Percentiles rank a stretch among this genome's conserved stretches.
Evolutionary conservation across 768 basidiomycete species (phyloP).

Genomic region (Boletus speciosus): DNA sequence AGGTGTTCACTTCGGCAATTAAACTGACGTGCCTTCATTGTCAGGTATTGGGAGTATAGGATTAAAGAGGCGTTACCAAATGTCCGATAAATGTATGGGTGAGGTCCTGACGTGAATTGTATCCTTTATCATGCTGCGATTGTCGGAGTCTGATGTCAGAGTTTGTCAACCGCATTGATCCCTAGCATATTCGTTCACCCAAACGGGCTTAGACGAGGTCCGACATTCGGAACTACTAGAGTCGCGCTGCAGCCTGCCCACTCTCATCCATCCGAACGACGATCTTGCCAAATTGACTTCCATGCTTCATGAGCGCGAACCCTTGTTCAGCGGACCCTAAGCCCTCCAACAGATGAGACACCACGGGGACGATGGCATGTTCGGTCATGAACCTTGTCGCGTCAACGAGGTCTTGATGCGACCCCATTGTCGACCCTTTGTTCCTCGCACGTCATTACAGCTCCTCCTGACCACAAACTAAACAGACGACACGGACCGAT

Average conservation of each 20-base stretch:
- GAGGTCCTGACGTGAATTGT: conserved; percentile 5
- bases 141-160: not conserved
- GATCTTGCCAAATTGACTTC: conserved; percentile 77
- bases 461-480: conserved; percentile 1
- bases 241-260: conserved; percentile 23
- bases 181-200: not conserved
- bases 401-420: conserved; percentile 64
- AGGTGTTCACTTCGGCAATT: conserved; percentile 19
- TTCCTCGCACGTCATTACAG: conserved; percentile 14
- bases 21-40: conserved; percentile 17
- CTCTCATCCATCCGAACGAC: conserved; percentile 46
- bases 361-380: conserved; percentile 65
- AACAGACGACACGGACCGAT: conserved; percentile 47
- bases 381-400: conserved; percentile 67
- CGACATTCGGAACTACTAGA: conserved; percentile 12
- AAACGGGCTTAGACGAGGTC: not conserved
- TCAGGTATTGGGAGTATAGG: conserved; percentile 78
- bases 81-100: conserved; percentile 17
- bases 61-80: conserved; percentile 47
- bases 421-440: conserved; percentile 82
- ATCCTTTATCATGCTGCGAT: not conserved
- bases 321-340: conserved; percentile 63
- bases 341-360: conserved; percentile 68
- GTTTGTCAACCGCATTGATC: not conserved
- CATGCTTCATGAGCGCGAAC: conserved; percentile 61